These are phyloP conservation scores for Dactylellina leptospora DNA, from an alignment of 2,329 filamentous ascomycete genomes.

Conservation along the genomic window DNA sequence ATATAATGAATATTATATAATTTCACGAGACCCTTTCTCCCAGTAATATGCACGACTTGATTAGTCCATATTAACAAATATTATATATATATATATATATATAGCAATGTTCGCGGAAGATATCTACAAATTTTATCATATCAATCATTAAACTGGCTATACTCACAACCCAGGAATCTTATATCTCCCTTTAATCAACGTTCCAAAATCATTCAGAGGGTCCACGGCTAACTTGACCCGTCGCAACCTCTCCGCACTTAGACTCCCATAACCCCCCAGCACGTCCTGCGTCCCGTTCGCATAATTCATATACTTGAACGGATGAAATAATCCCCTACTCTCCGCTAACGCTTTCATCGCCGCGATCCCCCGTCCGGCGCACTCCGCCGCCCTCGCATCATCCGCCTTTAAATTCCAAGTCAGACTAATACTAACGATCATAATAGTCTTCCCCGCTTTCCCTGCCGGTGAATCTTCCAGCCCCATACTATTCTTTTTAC, in stretches of 20 bases:
- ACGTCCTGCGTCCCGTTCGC: constrained; percentile 50
- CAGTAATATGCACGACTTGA: no score
- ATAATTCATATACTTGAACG: constrained; percentile 49
- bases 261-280: constrained; percentile 26
- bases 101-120: not conserved
- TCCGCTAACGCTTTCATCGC: constrained; percentile 12
- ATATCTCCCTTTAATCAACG: constrained; percentile 44
- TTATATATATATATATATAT: not conserved
- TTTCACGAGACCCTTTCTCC: constrained; percentile 1
- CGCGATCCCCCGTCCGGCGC: constrained; percentile 18
- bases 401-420: constrained; percentile 19
- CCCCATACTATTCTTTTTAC: constrained; percentile 48
- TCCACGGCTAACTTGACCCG: constrained; percentile 33
- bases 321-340: constrained; percentile 20
- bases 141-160: not conserved
- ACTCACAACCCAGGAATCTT: not conserved
- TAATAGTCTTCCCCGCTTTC: constrained; percentile 30
- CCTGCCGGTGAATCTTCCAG: constrained; percentile 34
- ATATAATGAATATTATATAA: constrained; percentile 30
- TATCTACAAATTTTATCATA: no score
- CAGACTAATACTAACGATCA: constrained; percentile 47
- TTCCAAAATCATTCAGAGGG: constrained; percentile 44
- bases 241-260: constrained; percentile 19
- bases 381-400: constrained; percentile 20
- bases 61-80: no score